These are phyloP conservation scores for Paulownia fortunei DNA, from an alignment of 257 asterid genomes.

Conservation along the genomic window DNA sequence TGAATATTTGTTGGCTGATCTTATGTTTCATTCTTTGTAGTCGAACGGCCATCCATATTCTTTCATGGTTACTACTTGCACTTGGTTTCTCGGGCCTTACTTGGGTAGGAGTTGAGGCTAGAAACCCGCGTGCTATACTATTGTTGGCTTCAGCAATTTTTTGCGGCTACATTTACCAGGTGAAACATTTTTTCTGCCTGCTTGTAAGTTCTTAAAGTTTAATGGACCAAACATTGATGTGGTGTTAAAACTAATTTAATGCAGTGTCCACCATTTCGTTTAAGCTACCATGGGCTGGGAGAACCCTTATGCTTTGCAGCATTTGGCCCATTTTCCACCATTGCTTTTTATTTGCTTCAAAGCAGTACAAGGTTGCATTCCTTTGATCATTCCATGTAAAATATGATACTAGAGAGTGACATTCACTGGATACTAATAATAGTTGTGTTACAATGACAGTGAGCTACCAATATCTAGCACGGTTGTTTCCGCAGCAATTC, in stretches of 20 bases:
- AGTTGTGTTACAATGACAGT: slow-evolving; percentile 23
- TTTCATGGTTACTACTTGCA: slow-evolving; percentile 47
- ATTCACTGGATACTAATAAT: background rate
- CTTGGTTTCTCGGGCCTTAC: slow-evolving; percentile 50
- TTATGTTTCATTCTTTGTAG: slow-evolving; percentile 36
- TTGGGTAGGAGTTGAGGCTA: slow-evolving; percentile 52
- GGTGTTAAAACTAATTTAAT: background rate
- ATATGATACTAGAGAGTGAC: background rate
- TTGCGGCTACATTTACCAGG: slow-evolving; percentile 64
- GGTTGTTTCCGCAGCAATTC: slow-evolving; percentile 50
- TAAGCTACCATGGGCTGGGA: slow-evolving; percentile 68
- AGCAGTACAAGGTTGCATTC: slow-evolving; percentile 38
- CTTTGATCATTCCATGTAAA: background rate
- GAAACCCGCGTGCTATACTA: slow-evolving; percentile 45
- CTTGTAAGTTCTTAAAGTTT: too few relatives aligned
- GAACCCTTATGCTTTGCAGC: slow-evolving; percentile 77
- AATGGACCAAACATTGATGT: background rate
- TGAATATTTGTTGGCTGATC: slow-evolving; percentile 14
- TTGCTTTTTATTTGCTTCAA: slow-evolving; percentile 65
- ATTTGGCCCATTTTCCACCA: slow-evolving; percentile 68
- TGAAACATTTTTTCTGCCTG: too few relatives aligned
- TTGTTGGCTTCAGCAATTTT: slow-evolving; percentile 48
- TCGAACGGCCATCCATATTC: slow-evolving; percentile 50
- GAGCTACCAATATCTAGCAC: slow-evolving; percentile 53
- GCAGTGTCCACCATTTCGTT: slow-evolving; percentile 70